Conservation (phyloP, 441 rosid genomes). For the Brassica balearica region DNA sequence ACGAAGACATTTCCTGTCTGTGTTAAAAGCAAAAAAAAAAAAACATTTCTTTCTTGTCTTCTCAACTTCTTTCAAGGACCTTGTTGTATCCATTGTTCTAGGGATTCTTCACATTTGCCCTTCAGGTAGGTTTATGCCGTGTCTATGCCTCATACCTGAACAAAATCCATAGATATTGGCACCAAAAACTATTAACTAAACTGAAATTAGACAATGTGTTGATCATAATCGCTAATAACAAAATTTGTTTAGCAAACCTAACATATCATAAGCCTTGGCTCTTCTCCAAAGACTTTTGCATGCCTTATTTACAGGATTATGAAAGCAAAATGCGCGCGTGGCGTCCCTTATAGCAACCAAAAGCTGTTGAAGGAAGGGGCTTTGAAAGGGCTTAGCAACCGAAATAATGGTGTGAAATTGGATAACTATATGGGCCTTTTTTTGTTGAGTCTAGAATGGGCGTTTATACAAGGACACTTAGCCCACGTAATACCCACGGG, state of each 20-base stretch:
- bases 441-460: neutral
- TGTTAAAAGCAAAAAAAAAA: too few relatives aligned
- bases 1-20: too few relatives aligned
- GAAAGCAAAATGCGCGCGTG: conserved; percentile 84
- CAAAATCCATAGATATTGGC: too few relatives aligned
- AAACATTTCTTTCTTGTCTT: too few relatives aligned
- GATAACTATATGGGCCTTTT: neutral
- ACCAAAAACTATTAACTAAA: too few relatives aligned
- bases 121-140: too few relatives aligned
- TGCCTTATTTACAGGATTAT: conserved; percentile 84
- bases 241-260: conserved; percentile 88
- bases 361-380: conserved; percentile 76
- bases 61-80: too few relatives aligned
- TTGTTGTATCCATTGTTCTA: too few relatives aligned
- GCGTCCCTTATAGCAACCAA: conserved; percentile 89
- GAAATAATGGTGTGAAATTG: conserved; percentile 33
- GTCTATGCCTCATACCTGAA: too few relatives aligned
- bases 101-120: too few relatives aligned
- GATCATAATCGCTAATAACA: conserved; percentile 20
- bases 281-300: conserved; percentile 97
- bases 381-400: conserved; percentile 39
- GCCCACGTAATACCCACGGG: neutral
- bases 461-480: neutral
- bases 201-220: too few relatives aligned
- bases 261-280: conserved; percentile 98